These are phyloP conservation scores for Aspergillus vadensis DNA, from an alignment of 2,329 filamentous ascomycete genomes.

Conservation along the genomic window DNA sequence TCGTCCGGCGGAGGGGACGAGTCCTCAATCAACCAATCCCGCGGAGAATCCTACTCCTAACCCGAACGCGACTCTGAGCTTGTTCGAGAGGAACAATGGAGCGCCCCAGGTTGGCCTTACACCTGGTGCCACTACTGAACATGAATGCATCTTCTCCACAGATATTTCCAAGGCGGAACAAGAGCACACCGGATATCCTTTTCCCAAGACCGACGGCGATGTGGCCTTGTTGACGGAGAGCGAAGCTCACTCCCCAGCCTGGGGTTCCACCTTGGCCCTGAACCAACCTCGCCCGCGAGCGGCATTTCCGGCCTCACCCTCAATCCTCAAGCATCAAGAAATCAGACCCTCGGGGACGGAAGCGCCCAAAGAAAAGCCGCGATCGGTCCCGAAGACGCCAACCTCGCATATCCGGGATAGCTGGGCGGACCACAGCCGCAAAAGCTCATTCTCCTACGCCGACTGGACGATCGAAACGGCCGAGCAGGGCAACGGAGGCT, in stretches of 20 bases:
- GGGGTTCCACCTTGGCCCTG: conserved; percentile 65
- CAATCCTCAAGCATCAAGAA: conserved; percentile 69
- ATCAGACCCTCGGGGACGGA: conserved; percentile 29
- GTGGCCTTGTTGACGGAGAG: conserved; percentile 64
- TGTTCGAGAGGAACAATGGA: conserved; percentile 36
- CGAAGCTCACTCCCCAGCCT: conserved; percentile 74
- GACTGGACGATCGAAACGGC: conserved; percentile 82
- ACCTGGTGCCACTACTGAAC: conserved; percentile 45
- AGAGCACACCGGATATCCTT: conserved; percentile 32
- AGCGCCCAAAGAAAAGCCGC: conserved; percentile 23
- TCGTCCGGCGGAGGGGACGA: conserved; percentile 45
- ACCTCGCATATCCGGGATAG: conserved; percentile 18
- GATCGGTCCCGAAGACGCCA: conserved; percentile 14
- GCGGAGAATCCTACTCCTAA: conserved; percentile 30
- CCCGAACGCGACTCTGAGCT: conserved; percentile 33
- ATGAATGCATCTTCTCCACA: conserved; percentile 45
- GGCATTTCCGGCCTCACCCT: conserved; percentile 71
- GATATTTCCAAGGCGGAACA: conserved; percentile 27
- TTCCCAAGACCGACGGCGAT: conserved; percentile 36
- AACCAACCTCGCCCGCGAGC: conserved; percentile 79
- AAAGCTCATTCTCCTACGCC: conserved; percentile 69
- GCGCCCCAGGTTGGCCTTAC: conserved; percentile 33
- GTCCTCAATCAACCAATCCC: conserved; percentile 28
- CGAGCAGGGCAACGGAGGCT: conserved; percentile 88
- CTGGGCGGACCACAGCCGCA: conserved; percentile 57